phyloP scores from a whole-genome alignment of 768 basidiomycete genomes.

The Trametes meyenii region DNA sequence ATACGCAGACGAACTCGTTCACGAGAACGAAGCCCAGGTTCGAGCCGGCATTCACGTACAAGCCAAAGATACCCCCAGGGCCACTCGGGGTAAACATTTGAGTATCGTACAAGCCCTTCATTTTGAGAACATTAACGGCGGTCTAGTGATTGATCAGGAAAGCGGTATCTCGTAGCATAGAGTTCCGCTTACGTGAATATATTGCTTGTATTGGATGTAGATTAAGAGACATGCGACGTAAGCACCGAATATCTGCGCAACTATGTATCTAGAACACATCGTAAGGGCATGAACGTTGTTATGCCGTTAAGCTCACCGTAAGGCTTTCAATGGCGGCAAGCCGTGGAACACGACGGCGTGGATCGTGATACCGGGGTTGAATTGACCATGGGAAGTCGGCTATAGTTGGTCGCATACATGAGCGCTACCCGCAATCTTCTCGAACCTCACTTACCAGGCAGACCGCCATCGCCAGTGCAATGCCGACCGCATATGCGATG shows the following conservation, averaged over 20 bases:
- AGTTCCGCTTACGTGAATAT: slow-evolving; percentile 43
- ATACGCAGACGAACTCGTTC: slow-evolving; percentile 59
- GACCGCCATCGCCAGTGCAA: slow-evolving; percentile 38
- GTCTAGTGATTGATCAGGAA: slow-evolving; percentile 34
- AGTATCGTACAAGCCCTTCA: slow-evolving; percentile 28
- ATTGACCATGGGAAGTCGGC: slow-evolving; percentile 43
- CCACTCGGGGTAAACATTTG: slow-evolving; percentile 36
- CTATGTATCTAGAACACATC: slow-evolving; percentile 52
- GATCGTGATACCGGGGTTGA: slow-evolving; percentile 61
- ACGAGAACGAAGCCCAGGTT: slow-evolving; percentile 50
- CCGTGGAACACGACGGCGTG: slow-evolving; percentile 54
- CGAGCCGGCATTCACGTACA: slow-evolving; percentile 49
- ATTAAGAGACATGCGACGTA: slow-evolving; percentile 62
- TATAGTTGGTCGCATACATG: neutral
- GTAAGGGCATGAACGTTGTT: neutral
- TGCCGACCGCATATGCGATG: slow-evolving; percentile 42
- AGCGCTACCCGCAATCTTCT: neutral
- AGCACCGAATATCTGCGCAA: slow-evolving; percentile 66
- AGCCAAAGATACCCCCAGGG: slow-evolving; percentile 50
- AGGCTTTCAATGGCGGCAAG: slow-evolving; percentile 54
- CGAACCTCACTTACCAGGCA: slow-evolving; percentile 20
- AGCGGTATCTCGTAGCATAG: slow-evolving; percentile 7
- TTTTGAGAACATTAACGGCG: slow-evolving; percentile 27
- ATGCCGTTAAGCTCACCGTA: slow-evolving; percentile 40
- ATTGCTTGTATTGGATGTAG: slow-evolving; percentile 63